Evolutionary conservation across 345 rosid species (phyloP).

Genomic region (Rhodomyrtus tomentosa): DNA sequence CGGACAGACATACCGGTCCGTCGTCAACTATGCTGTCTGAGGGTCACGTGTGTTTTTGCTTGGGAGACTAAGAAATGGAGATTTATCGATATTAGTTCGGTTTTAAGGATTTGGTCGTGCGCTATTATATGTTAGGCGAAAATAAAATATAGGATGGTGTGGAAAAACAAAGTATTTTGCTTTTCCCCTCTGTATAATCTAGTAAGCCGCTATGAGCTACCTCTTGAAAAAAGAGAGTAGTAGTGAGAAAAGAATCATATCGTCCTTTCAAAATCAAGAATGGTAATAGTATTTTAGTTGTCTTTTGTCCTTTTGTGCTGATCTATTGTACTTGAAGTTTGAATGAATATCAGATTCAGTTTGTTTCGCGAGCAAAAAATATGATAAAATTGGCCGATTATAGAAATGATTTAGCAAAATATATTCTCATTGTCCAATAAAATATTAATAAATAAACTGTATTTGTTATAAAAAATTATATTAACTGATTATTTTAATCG

Average conservation of each 20-base stretch:
- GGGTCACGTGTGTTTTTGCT: background rate
- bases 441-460: too few relatives aligned
- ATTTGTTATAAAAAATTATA: too few relatives aligned
- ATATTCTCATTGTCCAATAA: too few relatives aligned
- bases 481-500: too few relatives aligned
- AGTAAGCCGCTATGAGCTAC: background rate
- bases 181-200: background rate
- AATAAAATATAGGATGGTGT: background rate
- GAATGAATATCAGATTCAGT: too few relatives aligned
- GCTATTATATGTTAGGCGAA: too few relatives aligned
- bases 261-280: background rate
- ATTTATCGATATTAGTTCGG: too few relatives aligned
- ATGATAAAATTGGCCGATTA: too few relatives aligned
- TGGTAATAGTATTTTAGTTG: background rate
- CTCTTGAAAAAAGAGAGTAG: background rate
- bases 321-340: background rate
- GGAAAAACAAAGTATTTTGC: background rate
- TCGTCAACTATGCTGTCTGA: constrained; percentile 18
- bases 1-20: constrained; percentile 39
- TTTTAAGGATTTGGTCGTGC: too few relatives aligned
- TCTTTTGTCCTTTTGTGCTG: background rate
- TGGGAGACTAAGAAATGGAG: too few relatives aligned
- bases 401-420: too few relatives aligned
- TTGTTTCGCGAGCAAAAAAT: too few relatives aligned
- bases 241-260: background rate